Base-by-base conservation (phyloP, 2,329 filamentous ascomycete genomes). In the Huntiella moniliformis region DNA sequence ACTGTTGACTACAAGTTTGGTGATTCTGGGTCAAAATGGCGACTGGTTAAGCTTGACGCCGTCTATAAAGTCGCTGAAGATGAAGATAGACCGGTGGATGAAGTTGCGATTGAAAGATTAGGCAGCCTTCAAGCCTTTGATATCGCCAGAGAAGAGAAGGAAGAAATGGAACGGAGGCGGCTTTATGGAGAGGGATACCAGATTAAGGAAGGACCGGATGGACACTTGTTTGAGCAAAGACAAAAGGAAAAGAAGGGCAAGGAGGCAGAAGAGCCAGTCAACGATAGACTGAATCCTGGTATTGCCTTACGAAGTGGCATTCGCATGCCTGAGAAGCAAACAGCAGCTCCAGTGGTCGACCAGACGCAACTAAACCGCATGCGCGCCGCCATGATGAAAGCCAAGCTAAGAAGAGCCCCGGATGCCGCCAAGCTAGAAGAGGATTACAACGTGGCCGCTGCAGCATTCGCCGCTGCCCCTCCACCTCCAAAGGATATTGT, bases 311-410 rank as follows among this genome's bases (percentile, higher is more conserved):
- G 47, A 6, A 49, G 43, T 13, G 47, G 47, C n/a, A 46, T 49
- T 13, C 39, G 44, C 10, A 36, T 46, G 43, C 36, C 44, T 6
- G 6, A 34, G 4, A 36, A 40, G 34, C 40, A 44, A 34, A n/a
- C 38, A 15, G 34, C 49, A 5, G 43, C 52, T 0, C 51, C 56
- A 3, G 11, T 68, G 13, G 63, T 92, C 15, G 82, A 93, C 54
- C 77, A 82, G 56, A 91, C 84, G 0, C 68, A 78, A 0, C 67
- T 98, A 46, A 98, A 98, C 61, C 78, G 83, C 50, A 71, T 98
- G 42, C 87, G 88, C 52, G 91, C 91, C 0, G 82, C 91, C 56
- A 79, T 96, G 68, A 88, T 98, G 81, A 95, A 92, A 59, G 91
- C 91, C 4, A 93, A 92, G 57, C 66, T 98, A 40, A 80, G 78